Evolutionary conservation across 768 basidiomycete genomes (phyloP), one percentile per base, ranked within the genome.

Genomic region (Amanita inopinata): DNA sequence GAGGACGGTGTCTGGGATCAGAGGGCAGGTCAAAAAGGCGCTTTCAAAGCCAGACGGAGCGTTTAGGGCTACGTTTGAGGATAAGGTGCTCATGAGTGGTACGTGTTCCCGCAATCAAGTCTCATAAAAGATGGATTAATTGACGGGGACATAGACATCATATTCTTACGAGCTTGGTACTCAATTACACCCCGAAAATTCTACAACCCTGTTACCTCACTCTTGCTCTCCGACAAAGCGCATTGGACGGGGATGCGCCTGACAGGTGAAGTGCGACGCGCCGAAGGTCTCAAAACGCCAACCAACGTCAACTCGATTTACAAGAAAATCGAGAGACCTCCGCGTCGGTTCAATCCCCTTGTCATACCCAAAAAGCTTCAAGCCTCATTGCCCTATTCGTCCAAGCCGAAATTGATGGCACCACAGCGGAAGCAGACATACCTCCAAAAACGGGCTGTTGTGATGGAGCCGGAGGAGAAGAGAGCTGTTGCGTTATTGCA

Each of bases 141-240:
- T 32, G 33, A 22, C 18, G 37, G 14, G n/a, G 15, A 35, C 33
- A 31, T 43, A 92, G 96, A 98, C 55, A 83, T 98, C 43, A 73
- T 98, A 44, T 97, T 99, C 70, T 69, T 99, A 6, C 76, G 94
- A 17, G 91, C 92, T 1, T 99, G 96, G 96, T 93, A 93, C 61
- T 82, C 91, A 17, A 81, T 99, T 42, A 81, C 92, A 58, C 94
- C 96, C 4, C 78, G 92, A 49, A 87, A 89, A 61, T 92, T 86
- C 63, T 99, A 97, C 69, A 97, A 93, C 60, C 88, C 96, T 1
- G 90, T 98, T 49, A 92, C 89, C 0, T 93, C 90, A 1, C 71
- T 97, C 2, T 71, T 99, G 0, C 68, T 93, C 6, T 76, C 83
- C 11, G 74, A 89, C 61, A 92, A 94, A 60, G 61, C 65, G n/a